These are phyloP conservation scores for Chalara sp. DNA, from an alignment of 2,329 filamentous ascomycete species.

Conservation along the genomic window DNA sequence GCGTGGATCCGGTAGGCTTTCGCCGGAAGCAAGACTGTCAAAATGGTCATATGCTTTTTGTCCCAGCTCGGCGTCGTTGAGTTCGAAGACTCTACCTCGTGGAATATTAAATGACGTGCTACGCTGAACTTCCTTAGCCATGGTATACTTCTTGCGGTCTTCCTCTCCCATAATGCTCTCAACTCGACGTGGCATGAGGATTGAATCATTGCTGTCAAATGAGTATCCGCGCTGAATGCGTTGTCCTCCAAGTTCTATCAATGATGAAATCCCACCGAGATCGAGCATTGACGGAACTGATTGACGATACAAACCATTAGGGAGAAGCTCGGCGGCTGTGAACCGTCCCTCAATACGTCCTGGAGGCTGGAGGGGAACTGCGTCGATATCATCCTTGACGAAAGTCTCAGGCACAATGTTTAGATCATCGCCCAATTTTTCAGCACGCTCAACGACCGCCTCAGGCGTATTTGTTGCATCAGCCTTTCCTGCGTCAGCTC, in stretches of 20 bases:
- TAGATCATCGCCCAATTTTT: constrained; percentile 75
- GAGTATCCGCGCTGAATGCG: constrained; percentile 53
- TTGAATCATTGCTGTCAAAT: constrained; percentile 58
- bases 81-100: constrained; percentile 42
- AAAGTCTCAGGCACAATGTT: constrained; percentile 81
- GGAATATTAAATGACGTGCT: constrained; percentile 32
- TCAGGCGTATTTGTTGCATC: constrained; percentile 70
- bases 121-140: constrained; percentile 52
- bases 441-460: constrained; percentile 77
- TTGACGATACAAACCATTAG: constrained; percentile 64
- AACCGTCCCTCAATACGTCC: constrained; percentile 74
- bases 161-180: constrained; percentile 69
- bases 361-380: constrained; percentile 63
- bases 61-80: constrained; percentile 34
- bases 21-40: too few relatives aligned
- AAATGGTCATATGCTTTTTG: too few relatives aligned
- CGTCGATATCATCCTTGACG: constrained; percentile 37
- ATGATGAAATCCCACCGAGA: constrained; percentile 37
- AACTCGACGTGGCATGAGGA: constrained; percentile 58
- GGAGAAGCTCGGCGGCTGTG: constrained; percentile 59
- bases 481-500: constrained; percentile 79
- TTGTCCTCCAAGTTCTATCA: not conserved
- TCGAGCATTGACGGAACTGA: constrained; percentile 60
- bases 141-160: constrained; percentile 66
- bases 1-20: too few relatives aligned